phyloP scores from a whole-genome alignment of 106 monocot species.

The Dioscorea alata region DNA sequence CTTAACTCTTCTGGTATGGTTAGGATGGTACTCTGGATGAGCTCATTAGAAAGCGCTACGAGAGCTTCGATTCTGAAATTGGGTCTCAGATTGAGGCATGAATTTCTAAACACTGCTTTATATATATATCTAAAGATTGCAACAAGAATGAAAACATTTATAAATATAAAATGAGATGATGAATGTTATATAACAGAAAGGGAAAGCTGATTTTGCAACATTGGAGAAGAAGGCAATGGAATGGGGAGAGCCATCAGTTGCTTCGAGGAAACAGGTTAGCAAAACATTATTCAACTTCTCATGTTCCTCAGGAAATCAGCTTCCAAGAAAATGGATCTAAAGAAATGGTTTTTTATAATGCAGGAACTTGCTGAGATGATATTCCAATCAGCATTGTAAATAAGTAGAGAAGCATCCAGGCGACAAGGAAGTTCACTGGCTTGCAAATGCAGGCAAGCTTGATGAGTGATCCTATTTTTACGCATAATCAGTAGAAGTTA shows the following conservation, averaged over 20 bases:
- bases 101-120: neutral
- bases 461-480: neutral
- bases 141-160: neutral
- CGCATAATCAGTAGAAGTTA: neutral
- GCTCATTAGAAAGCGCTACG: conserved; percentile 70
- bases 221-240: conserved; percentile 88
- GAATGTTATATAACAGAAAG: conserved; percentile 43
- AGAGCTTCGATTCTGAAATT: conserved; percentile 69
- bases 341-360: conserved; percentile 1
- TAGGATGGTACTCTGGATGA: conserved; percentile 84
- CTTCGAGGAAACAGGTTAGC: conserved; percentile 89
- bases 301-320: neutral
- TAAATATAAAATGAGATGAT: neutral
- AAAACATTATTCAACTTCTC: neutral
- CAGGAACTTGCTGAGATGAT: conserved; percentile 86
- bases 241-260: conserved; percentile 75
- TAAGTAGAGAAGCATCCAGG: neutral
- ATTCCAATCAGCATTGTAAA: conserved; percentile 64
- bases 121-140: neutral
- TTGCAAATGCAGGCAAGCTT: neutral
- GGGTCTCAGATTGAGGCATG: conserved; percentile 80
- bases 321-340: neutral
- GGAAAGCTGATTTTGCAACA: conserved; percentile 81
- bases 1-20: neutral
- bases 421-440: neutral